Evolutionary conservation across 2,329 filamentous ascomycete genomes (phyloP).

Genomic region (Colletotrichum tabaci): DNA sequence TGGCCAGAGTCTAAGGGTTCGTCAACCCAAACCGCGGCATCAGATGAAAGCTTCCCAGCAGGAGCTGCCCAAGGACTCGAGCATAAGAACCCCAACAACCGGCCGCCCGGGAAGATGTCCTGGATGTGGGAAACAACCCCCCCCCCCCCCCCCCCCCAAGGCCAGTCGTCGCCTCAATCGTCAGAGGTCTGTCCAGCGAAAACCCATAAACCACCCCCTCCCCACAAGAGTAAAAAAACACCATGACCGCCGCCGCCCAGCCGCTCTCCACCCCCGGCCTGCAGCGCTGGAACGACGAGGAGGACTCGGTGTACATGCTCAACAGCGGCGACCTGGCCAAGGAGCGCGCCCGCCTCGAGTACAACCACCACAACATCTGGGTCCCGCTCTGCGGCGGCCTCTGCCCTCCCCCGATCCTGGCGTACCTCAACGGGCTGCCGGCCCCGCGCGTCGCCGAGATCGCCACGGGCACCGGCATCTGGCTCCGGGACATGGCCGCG

Average conservation of each 20-base stretch:
- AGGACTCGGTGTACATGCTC: slow-evolving; percentile 22
- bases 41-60: background rate
- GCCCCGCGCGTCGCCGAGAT: slow-evolving; percentile 40
- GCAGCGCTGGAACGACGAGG: slow-evolving; percentile 17
- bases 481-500: slow-evolving; percentile 43
- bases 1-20: background rate
- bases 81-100: background rate
- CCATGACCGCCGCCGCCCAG: slow-evolving; percentile 7
- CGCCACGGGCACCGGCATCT: slow-evolving; percentile 44
- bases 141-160: no score
- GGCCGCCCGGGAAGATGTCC: background rate
- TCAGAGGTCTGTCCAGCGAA: no score
- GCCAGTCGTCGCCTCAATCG: no score
- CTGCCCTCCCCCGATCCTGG: slow-evolving; percentile 10
- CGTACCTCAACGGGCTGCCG: background rate
- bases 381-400: slow-evolving; percentile 20
- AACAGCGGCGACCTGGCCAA: slow-evolving; percentile 19
- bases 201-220: background rate
- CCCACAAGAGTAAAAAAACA: background rate
- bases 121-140: background rate
- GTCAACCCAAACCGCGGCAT: slow-evolving; percentile 10
- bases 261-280: background rate
- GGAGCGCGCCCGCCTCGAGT: slow-evolving; percentile 26
- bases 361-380: slow-evolving; percentile 26
- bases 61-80: background rate